Percentiles rank a stretch among this genome's conserved stretches.
These are phyloP conservation scores for Neofusicoccum ribis DNA, from an alignment of 2,329 filamentous ascomycete genomes.

Conservation along the genomic window DNA sequence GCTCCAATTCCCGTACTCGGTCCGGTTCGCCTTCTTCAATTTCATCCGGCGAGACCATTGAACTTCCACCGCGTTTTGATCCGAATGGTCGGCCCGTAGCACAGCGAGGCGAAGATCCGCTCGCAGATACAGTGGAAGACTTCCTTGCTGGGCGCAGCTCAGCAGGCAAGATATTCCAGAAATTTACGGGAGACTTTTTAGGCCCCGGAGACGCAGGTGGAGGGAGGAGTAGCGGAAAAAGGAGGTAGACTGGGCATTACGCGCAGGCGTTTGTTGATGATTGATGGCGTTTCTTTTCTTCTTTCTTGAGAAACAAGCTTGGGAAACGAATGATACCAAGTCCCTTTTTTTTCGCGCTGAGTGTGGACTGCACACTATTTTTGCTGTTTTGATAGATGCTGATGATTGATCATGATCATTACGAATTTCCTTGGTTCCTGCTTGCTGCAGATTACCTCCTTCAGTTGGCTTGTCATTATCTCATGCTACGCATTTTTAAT, in stretches of 20 bases:
- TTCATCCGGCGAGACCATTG: slow-evolving; percentile 35
- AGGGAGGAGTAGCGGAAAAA: neutral
- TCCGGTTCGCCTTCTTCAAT: slow-evolving; percentile 25
- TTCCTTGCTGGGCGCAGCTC: slow-evolving; percentile 26
- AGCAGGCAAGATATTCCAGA: slow-evolving; percentile 19
- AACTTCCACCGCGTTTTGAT: slow-evolving; percentile 39
- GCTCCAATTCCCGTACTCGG: slow-evolving; percentile 1
- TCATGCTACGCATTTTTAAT: slow-evolving; percentile 6
- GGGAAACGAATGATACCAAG: slow-evolving; percentile 1
- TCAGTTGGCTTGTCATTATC: neutral
- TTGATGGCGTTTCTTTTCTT: neutral
- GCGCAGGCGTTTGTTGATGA: slow-evolving; percentile 4
- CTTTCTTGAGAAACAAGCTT: neutral
- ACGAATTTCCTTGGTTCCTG: slow-evolving; percentile 2
- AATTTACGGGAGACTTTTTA: slow-evolving; percentile 18
- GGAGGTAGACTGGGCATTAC: neutral
- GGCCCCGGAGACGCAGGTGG: neutral
- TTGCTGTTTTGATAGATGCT: neutral
- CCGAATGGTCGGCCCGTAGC: slow-evolving; percentile 27
- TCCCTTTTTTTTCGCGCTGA: neutral
- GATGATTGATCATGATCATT: slow-evolving; percentile 2
- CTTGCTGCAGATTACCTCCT: neutral
- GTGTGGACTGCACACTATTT: neutral
- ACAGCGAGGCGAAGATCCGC: slow-evolving; percentile 32
- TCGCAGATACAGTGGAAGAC: slow-evolving; percentile 36